A percentile compares a stretch with the other conserved stretches of the same genome.
phyloP scores from a whole-genome alignment of 2,329 filamentous ascomycete species.

The Alternaria solani region DNA sequence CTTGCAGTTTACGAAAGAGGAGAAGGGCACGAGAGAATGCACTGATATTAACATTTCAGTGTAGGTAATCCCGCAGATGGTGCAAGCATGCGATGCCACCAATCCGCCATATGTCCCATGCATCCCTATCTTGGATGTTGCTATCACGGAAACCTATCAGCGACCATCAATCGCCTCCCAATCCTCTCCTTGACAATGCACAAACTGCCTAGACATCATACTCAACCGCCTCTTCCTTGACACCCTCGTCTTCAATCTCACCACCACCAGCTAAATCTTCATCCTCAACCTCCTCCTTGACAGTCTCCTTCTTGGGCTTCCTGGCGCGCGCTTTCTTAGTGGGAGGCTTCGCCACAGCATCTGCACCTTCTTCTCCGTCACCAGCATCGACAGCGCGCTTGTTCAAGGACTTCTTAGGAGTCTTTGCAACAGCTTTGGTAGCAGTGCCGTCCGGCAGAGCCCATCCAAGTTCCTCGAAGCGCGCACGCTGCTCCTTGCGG shows the following conservation, averaged over 20 bases:
- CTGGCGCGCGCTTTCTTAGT: neutral
- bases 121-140: neutral
- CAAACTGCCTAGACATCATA: neutral
- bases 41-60: neutral
- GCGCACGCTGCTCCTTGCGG: neutral
- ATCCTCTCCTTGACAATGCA: accelerated
- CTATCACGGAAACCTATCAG: too few relatives aligned
- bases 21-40: neutral
- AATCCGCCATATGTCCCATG: neutral
- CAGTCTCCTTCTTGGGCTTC: neutral
- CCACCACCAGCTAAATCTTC: neutral
- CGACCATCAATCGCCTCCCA: accelerated
- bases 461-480: neutral
- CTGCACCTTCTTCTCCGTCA: neutral
- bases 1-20: neutral
- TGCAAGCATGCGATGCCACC: neutral
- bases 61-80: neutral
- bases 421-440: neutral
- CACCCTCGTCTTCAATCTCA: neutral
- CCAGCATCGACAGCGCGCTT: neutral
- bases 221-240: neutral
- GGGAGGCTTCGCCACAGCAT: neutral
- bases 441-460: neutral
- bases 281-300: neutral
- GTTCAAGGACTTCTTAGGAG: neutral